A percentile compares a stretch with the other conserved stretches of the same genome.
phyloP scores from a whole-genome alignment of 176 grass and related monocot species.

The Oryza glaberrima region DNA sequence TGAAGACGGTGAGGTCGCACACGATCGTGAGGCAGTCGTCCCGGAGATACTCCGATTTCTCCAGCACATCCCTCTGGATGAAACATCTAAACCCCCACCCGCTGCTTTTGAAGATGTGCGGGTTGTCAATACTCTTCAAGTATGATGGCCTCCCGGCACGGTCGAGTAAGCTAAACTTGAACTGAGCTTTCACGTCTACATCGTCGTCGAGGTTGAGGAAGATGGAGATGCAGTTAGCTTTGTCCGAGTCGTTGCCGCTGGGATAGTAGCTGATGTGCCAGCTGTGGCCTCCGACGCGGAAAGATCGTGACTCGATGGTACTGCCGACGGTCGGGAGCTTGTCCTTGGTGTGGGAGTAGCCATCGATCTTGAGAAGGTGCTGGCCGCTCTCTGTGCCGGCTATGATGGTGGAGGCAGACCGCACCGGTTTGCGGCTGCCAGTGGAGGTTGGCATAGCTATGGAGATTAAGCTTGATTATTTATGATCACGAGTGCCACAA shows the following conservation, averaged over 20 bases:
- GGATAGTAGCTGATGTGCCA: background rate
- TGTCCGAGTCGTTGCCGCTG: background rate
- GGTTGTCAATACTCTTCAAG: background rate
- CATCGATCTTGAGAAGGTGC: conserved; percentile 6
- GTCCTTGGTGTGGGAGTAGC: conserved; percentile 3
- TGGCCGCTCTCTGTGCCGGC: background rate
- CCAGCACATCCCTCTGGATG: background rate
- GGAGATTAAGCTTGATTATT: background rate
- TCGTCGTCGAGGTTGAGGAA: background rate
- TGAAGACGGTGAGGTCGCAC: no score
- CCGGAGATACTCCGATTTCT: background rate
- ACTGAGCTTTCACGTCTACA: background rate
- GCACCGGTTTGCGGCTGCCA: background rate
- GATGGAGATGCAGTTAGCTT: no score
- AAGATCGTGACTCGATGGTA: background rate
- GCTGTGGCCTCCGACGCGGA: background rate
- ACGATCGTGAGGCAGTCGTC: background rate
- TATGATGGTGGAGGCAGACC: background rate
- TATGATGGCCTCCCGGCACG: no score
- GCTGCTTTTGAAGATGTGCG: fast-evolving
- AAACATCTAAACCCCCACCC: background rate
- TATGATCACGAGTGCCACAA: no score
- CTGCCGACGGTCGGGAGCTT: fast-evolving
- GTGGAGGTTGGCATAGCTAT: background rate
- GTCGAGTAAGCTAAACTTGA: background rate